phyloP scores from a whole-genome alignment of 2,329 filamentous ascomycete species.

The Claviceps sp. region DNA sequence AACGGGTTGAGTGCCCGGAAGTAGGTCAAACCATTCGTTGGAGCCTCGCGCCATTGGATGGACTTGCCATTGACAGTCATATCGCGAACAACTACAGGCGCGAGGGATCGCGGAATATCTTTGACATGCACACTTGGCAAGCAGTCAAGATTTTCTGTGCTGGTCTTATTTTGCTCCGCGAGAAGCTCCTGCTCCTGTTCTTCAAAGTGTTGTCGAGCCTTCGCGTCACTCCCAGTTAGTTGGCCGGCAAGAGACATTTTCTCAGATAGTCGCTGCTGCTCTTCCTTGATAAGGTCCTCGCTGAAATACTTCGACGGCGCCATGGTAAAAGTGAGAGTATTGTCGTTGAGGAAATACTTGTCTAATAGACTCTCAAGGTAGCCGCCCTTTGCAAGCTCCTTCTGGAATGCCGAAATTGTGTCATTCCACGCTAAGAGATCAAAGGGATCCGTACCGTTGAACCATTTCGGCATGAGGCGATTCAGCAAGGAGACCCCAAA shows the following conservation, averaged over 20 bases:
- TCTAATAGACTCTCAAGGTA: constrained; percentile 79
- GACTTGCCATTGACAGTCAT: constrained; percentile 51
- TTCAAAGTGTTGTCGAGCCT: constrained; percentile 59
- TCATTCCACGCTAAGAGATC: constrained; percentile 86
- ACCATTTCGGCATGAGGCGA: constrained; percentile 82
- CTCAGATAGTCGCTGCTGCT: constrained; percentile 55
- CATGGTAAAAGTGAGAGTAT: constrained; percentile 89
- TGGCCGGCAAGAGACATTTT: constrained; percentile 62
- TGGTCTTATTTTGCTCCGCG: constrained; percentile 70
- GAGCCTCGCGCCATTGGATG: constrained; percentile 81
- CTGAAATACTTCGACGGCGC: constrained; percentile 65
- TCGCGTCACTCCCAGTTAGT: constrained; percentile 54
- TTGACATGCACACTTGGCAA: constrained; percentile 77
- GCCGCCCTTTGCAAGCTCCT: constrained; percentile 55
- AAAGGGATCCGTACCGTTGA: constrained; percentile 88
- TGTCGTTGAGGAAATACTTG: constrained; percentile 81
- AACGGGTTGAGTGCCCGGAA: constrained; percentile 80
- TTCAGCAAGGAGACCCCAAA: constrained; percentile 90
- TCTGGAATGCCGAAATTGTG: constrained; percentile 70
- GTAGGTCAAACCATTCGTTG: constrained; percentile 92
- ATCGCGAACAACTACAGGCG: constrained; percentile 45
- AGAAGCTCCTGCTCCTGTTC: constrained; percentile 69
- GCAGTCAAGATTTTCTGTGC: constrained; percentile 72
- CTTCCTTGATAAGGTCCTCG: constrained; percentile 61
- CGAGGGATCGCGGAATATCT: constrained; percentile 73